Evolutionary conservation across 257 asterid genomes (phyloP).

Genomic region (Ehretia macrophylla): DNA sequence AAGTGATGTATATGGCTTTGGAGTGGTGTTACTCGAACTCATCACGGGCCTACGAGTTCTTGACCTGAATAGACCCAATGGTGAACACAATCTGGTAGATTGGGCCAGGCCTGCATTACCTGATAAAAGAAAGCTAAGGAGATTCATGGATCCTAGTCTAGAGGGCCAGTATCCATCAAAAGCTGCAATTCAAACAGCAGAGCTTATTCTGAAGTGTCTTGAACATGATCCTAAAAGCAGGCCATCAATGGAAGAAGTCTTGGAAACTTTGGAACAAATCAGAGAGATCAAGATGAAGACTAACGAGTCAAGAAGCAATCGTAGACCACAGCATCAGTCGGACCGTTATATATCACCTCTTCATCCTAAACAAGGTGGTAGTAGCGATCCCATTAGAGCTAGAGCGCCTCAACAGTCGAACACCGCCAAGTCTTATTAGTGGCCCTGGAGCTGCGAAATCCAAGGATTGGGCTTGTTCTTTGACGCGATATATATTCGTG

Average conservation of each 20-base stretch:
- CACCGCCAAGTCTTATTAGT: neutral
- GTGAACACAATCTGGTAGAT: slow-evolving; percentile 37
- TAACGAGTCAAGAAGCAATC: slow-evolving; percentile 17
- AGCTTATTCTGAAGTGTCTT: slow-evolving; percentile 11
- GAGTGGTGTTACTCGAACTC: slow-evolving; percentile 68
- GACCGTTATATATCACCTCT: neutral
- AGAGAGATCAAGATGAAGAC: slow-evolving; percentile 24
- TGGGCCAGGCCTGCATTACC: slow-evolving; percentile 17
- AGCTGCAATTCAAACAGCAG: slow-evolving; percentile 5
- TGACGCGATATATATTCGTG: too few species aligned
- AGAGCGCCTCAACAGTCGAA: neutral
- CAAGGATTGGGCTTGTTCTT: too few species aligned
- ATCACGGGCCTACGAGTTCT: slow-evolving; percentile 59
- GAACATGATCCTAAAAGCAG: slow-evolving; percentile 4
- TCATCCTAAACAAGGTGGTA: neutral
- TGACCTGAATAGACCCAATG: slow-evolving; percentile 57
- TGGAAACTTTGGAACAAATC: slow-evolving; percentile 9
- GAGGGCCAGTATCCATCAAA: slow-evolving; percentile 7
- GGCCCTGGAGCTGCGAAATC: neutral
- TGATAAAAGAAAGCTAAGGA: slow-evolving; percentile 8
- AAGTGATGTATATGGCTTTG: slow-evolving; percentile 87
- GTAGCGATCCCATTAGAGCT: neutral
- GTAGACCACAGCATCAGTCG: neutral
- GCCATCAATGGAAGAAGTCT: slow-evolving; percentile 19
- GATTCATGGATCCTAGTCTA: slow-evolving; percentile 13